Conservation (phyloP, 441 rosid species). For the Lepidium campestre region DNA sequence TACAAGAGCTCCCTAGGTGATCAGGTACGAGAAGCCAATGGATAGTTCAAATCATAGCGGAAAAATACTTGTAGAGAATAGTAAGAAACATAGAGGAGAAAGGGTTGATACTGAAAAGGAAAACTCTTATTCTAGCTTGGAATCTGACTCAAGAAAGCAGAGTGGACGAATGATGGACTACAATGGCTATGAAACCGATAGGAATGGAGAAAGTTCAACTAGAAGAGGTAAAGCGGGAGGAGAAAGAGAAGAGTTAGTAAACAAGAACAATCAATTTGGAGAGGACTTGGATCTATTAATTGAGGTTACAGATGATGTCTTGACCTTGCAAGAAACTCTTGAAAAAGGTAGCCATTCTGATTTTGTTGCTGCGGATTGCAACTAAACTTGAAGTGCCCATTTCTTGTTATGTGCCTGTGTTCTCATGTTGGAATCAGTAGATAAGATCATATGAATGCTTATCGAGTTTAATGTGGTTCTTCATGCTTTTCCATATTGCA, state of each 20-base stretch:
- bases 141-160: constrained; percentile 70
- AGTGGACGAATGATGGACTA: constrained; percentile 40
- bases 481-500: constrained; percentile 32
- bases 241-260: constrained; percentile 39
- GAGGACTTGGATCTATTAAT: constrained; percentile 47
- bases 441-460: neutral
- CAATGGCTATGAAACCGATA: constrained; percentile 36
- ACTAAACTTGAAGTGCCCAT: neutral
- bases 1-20: constrained; percentile 52
- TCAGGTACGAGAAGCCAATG: constrained; percentile 42
- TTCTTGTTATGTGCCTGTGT: neutral
- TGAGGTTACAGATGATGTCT: constrained; percentile 46
- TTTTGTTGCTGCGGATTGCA: neutral
- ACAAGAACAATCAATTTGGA: constrained; percentile 28
- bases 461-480: neutral
- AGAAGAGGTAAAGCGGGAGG: constrained; percentile 32
- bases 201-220: constrained; percentile 36
- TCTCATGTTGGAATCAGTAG: neutral
- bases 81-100: constrained; percentile 86
- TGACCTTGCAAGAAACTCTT: constrained; percentile 63
- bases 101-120: constrained; percentile 64
- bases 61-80: constrained; percentile 44
- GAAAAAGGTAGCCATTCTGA: constrained; percentile 50
- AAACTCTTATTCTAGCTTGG: constrained; percentile 83
- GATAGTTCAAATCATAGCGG: constrained; percentile 40